These are phyloP conservation scores for Scedosporium minutisporum DNA, from an alignment of 2,329 filamentous ascomycete genomes.

Conservation along the genomic window DNA sequence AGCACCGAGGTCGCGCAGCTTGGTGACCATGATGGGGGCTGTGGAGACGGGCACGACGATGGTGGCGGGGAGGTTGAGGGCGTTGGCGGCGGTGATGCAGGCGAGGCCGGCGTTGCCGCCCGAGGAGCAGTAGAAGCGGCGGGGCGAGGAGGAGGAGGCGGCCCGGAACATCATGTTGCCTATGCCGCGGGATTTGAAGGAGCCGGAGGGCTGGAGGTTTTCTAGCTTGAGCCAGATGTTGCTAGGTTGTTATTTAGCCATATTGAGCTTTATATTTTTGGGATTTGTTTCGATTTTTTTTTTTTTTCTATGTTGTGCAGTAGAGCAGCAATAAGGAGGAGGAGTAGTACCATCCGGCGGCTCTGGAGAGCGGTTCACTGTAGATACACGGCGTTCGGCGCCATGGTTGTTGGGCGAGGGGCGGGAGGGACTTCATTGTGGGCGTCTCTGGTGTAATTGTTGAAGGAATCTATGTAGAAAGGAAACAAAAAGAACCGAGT, in stretches of 20 bases:
- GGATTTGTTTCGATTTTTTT: background rate
- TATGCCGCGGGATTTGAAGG: constrained; percentile 74
- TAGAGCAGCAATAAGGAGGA: background rate
- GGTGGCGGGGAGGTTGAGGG: constrained; percentile 56
- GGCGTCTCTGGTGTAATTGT: background rate
- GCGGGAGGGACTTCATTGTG: constrained; percentile 30
- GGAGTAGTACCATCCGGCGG: constrained; percentile 58
- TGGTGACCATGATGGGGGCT: constrained; percentile 59
- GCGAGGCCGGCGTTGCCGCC: constrained; percentile 82
- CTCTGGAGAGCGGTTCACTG: constrained; percentile 55
- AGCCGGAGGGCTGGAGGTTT: constrained; percentile 69
- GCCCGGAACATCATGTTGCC: constrained; percentile 49
- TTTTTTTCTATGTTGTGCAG: background rate
- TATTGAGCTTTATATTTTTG: background rate
- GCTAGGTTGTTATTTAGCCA: constrained; percentile 23
- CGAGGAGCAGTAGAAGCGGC: constrained; percentile 69
- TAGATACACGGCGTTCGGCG: constrained; percentile 61
- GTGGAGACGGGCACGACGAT: constrained; percentile 64
- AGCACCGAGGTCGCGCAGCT: constrained; percentile 58
- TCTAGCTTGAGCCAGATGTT: constrained; percentile 78
- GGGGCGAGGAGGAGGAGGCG: constrained; percentile 20
- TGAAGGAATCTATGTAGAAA: background rate
- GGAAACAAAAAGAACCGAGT: background rate
- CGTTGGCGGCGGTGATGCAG: constrained; percentile 61
- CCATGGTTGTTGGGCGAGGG: constrained; percentile 46